Evolutionary conservation across 345 rosid species (phyloP).

Genomic region (Ricinus communis): DNA sequence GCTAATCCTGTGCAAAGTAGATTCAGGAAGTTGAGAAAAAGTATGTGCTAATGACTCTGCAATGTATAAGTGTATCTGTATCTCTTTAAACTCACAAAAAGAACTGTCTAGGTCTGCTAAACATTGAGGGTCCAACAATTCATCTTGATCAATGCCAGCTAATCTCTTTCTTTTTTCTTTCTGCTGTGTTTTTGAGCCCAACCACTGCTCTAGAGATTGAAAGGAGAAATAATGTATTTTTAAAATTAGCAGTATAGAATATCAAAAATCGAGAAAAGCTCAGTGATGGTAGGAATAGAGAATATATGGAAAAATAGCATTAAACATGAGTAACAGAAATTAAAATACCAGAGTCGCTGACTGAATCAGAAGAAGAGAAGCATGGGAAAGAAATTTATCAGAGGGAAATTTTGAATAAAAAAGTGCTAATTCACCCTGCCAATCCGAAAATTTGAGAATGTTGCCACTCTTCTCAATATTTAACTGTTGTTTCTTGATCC

Average conservation of each 20-base stretch:
- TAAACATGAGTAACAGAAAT: background rate
- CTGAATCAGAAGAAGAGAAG: slow-evolving; percentile 12
- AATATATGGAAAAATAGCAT: background rate
- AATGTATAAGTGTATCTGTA: slow-evolving; percentile 60
- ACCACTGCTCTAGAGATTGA: slow-evolving; percentile 42
- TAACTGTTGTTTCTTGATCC: no score
- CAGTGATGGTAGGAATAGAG: background rate
- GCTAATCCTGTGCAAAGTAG: slow-evolving; percentile 27
- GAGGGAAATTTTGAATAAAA: background rate
- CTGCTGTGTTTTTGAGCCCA: no score
- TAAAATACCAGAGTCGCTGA: slow-evolving; percentile 9
- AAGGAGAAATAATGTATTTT: no score
- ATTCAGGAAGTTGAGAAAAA: background rate
- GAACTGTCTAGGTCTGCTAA: slow-evolving; percentile 80
- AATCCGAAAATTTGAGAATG: no score
- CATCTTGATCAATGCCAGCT: slow-evolving; percentile 70
- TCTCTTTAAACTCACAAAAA: slow-evolving; percentile 90
- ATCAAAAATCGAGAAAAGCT: background rate
- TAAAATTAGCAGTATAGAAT: no score
- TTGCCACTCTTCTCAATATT: no score
- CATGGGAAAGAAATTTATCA: slow-evolving; percentile 4
- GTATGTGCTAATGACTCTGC: slow-evolving; percentile 25
- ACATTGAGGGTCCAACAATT: slow-evolving; percentile 51
- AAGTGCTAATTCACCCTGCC: background rate
- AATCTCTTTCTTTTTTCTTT: slow-evolving; percentile 39